Evolutionary conservation across 2,329 filamentous ascomycete genomes (phyloP), one percentile per base, ranked within the genome.

Genomic region (Drechslerella dactyloides): DNA sequence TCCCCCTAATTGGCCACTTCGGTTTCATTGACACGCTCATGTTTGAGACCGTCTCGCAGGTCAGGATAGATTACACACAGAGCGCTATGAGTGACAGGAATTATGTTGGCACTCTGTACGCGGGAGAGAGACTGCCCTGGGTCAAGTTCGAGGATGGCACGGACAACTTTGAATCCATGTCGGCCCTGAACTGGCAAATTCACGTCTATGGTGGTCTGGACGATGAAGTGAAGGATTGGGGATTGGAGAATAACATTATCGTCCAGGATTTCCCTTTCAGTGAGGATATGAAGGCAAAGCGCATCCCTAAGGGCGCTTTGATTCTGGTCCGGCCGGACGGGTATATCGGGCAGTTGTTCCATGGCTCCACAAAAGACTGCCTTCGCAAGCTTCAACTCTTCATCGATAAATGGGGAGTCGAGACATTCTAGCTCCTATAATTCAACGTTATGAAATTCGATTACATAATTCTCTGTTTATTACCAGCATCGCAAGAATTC

Each of bases 111-210:
- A 56, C 24, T 24, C 17, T 64, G 21, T 60, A 70, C 13, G 59
- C 66, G 15, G 66, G 66, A n/a, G 66, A 70, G 30, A 37, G 66
- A 19, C 40, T 70, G 23, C 66, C 66, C 19, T 70, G 66, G 66
- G 23, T 64, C n/a, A 21, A 54, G 17, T 70, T 70, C 21, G 59
- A 48, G n/a, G 55, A 64, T 27, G 66, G 54, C 8, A 27, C 55
- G 7, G 66, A 70, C 40, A 70, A 70, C 19, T 70, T 70, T 24
- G 19, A 70, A 7, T 50, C 59, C 2, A 19, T 70, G 11, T 13
- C 3, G 15, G 30, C 59, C 37, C 15, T 70, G 50, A 64, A 64
- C 21, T 70, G 66, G 66, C 66, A 70, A 35, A 40, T 70, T 30
- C 66, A 70, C 17, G 54, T 64, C 33, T 70, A 70, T 15, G 66